These are phyloP conservation scores for Aristolochia fimbriata DNA, from an alignment of 164 flowering plant species.

Conservation along the genomic window DNA sequence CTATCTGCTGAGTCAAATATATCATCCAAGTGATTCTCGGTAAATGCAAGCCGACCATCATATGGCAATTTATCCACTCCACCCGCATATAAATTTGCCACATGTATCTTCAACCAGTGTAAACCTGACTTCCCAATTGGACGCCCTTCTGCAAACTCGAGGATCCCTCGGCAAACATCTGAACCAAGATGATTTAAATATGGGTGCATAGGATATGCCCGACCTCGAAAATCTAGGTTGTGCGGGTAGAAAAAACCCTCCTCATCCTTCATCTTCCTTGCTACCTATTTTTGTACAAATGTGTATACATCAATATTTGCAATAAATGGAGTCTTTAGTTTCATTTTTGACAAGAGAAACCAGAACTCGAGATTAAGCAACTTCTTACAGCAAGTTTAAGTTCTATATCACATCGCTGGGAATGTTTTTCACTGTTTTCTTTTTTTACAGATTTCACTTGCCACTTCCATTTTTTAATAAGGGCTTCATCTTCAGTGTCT, in stretches of 20 bases:
- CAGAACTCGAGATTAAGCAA: background rate
- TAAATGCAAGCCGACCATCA: constrained; percentile 72
- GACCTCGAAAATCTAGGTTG: constrained; percentile 98
- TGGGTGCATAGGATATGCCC: constrained; percentile 99
- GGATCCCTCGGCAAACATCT: constrained; percentile 83
- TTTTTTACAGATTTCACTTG: constrained; percentile 56
- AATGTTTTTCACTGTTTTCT: constrained; percentile 79
- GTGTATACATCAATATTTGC: constrained; percentile 3
- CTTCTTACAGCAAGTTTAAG: constrained; percentile 86
- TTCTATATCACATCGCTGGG: constrained; percentile 84
- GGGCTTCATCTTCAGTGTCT: constrained; percentile 67
- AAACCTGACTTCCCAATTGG: constrained; percentile 87
- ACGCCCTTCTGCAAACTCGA: constrained; percentile 95
- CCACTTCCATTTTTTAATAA: constrained; percentile 80
- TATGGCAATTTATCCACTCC: constrained; percentile 87
- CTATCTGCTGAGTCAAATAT: constrained; percentile 93
- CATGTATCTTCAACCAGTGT: constrained; percentile 88
- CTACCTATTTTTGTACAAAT: constrained; percentile 44
- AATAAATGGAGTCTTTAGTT: background rate
- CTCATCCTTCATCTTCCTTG: constrained; percentile 88
- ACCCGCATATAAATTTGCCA: constrained; percentile 88
- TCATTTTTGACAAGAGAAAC: background rate
- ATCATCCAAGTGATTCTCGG: constrained; percentile 81
- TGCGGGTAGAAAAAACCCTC: constrained; percentile 92
- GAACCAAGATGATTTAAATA: constrained; percentile 97